Evolutionary conservation across 441 rosid species (phyloP).

Genomic region (Bocquillonia castaneifolia): DNA sequence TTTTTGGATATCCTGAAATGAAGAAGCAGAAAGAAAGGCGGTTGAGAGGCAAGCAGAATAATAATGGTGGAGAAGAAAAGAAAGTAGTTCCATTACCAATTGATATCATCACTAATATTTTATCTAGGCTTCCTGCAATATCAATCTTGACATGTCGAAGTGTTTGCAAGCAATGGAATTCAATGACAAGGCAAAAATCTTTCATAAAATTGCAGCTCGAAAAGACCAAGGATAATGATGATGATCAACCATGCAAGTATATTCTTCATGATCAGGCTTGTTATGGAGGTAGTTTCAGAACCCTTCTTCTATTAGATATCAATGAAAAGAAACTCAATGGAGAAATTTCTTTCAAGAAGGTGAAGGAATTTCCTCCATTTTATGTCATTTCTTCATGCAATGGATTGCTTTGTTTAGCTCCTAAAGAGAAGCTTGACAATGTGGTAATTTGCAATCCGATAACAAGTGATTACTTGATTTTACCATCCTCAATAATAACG

Average conservation of each 20-base stretch:
- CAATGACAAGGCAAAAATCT: neutral
- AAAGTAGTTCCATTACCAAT: neutral
- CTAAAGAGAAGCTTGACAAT: slow-evolving; percentile 2
- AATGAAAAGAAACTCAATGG: neutral
- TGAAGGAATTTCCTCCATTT: neutral
- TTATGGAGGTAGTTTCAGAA: neutral
- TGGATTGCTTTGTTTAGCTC: slow-evolving; percentile 20
- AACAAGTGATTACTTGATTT: slow-evolving; percentile 11
- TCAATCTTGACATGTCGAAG: slow-evolving; percentile 1
- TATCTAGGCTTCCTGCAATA: slow-evolving; percentile 2
- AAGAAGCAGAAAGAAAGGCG: neutral
- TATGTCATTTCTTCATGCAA: slow-evolving; percentile 3
- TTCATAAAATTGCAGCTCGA: slow-evolving; percentile 6
- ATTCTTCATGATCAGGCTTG: slow-evolving; percentile 5
- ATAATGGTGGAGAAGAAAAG: neutral
- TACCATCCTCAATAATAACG: slow-evolving; percentile 9
- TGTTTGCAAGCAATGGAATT: slow-evolving; percentile 19
- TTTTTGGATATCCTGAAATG: neutral
- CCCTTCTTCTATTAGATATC: slow-evolving; percentile 11
- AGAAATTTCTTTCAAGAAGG: slow-evolving; percentile 2
- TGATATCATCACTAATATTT: slow-evolving; percentile 1
- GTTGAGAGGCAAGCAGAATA: neutral
- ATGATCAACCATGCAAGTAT: neutral
- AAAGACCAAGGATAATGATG: neutral
- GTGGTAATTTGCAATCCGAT: slow-evolving; percentile 20